Percentiles rank a stretch among this genome's conserved stretches.
These are phyloP conservation scores for Ganoderma lingzhi DNA, from an alignment of 1,284 basidiomycete species.

Conservation along the genomic window DNA sequence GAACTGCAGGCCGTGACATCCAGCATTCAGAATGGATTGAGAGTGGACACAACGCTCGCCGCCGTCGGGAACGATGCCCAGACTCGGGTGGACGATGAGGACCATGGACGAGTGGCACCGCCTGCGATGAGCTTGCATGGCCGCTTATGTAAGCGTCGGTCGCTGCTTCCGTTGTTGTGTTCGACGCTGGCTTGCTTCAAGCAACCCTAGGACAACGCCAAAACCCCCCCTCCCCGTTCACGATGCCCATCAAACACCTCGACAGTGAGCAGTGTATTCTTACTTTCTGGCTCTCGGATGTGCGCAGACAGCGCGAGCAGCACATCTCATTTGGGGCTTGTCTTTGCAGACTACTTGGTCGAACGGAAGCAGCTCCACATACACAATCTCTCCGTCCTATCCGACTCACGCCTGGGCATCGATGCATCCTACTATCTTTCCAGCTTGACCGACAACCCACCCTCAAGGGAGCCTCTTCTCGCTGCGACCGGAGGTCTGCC, in stretches of 20 bases:
- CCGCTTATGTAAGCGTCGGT: constrained; percentile 30
- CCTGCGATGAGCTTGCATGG: constrained; percentile 2
- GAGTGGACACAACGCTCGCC: background rate
- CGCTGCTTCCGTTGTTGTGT: constrained; percentile 30
- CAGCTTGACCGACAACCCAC: constrained; percentile 78
- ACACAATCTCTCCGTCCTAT: constrained; percentile 83
- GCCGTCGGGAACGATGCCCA: background rate
- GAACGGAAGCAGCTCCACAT: constrained; percentile 91
- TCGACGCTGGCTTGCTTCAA: constrained; percentile 21
- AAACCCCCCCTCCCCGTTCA: constrained; percentile 22
- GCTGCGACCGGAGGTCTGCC: constrained; percentile 95
- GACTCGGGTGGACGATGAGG: background rate
- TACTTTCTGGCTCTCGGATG: constrained; percentile 3
- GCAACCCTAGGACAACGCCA: constrained; percentile 18
- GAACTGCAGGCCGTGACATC: background rate
- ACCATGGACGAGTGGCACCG: background rate
- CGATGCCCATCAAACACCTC: constrained; percentile 63
- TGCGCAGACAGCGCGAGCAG: constrained; percentile 18
- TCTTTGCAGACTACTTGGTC: constrained; percentile 73
- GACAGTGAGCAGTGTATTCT: constrained; percentile 50
- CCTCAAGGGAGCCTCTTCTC: constrained; percentile 87
- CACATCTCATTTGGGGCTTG: constrained; percentile 21
- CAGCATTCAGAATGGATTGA: constrained; percentile 2
- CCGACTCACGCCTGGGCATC: constrained; percentile 95
- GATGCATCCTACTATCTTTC: constrained; percentile 94